Percentiles rank a stretch among this genome's conserved stretches.
phyloP scores from a whole-genome alignment of 352 stramenopile species.

The Phytopythium aichiense region DNA sequence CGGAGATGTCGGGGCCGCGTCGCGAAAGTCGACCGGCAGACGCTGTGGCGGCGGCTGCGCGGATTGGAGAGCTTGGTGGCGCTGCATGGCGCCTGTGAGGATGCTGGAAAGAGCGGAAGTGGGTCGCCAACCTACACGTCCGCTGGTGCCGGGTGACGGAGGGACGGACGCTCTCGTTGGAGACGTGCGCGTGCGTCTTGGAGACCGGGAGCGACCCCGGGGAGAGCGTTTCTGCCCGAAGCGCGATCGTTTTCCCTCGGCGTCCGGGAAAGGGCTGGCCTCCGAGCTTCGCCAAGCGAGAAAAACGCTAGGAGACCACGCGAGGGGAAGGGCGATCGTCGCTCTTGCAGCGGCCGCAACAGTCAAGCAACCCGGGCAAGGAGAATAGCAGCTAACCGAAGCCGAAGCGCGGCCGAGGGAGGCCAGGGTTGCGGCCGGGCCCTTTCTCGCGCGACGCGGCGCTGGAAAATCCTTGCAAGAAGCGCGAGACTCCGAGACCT shows the following conservation, averaged over 20 bases:
- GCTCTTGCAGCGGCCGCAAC: too few relatives aligned
- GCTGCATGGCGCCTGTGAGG: not conserved
- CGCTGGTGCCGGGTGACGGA: not conserved
- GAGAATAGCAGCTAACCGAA: not conserved
- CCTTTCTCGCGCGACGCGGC: constrained; percentile 2
- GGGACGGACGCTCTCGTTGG: not conserved
- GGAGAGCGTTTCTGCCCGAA: not conserved
- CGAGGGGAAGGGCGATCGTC: not conserved
- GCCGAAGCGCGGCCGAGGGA: not conserved
- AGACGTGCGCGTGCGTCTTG: not conserved
- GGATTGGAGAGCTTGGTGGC: too few relatives aligned
- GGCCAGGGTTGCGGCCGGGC: not conserved
- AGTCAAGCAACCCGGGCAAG: not conserved
- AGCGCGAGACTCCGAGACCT: not conserved
- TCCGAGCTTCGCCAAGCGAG: not conserved
- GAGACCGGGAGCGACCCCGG: not conserved
- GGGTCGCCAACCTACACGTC: not conserved
- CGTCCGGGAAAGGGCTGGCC: not conserved
- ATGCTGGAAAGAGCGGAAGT: not conserved
- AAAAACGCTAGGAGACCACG: not conserved
- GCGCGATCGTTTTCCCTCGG: not conserved
- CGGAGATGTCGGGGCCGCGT: not conserved
- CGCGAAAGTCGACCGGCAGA: not conserved
- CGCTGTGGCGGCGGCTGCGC: too few relatives aligned
- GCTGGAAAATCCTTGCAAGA: not conserved